A percentile compares a stretch with the other conserved stretches of the same genome.
phyloP scores from a whole-genome alignment of 345 rosid species.

The Salix koriyanagi region DNA sequence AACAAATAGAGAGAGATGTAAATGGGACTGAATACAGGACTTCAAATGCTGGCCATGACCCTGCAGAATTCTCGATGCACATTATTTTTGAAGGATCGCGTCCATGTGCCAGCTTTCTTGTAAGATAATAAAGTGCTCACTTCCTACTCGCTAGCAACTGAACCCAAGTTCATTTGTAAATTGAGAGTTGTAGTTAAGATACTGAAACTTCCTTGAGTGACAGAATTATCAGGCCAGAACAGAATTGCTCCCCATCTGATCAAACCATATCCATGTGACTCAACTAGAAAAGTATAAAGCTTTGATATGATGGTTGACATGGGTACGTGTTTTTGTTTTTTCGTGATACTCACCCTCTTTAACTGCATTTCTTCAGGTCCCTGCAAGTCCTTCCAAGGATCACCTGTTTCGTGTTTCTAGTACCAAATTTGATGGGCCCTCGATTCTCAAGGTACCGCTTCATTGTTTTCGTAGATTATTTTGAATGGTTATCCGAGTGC shows the following conservation, averaged over 20 bases:
- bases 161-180: neutral
- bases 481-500: neutral
- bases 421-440: slow-evolving; percentile 38
- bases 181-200: neutral
- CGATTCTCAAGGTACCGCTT: slow-evolving; percentile 34
- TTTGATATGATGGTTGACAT: neutral
- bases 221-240: neutral
- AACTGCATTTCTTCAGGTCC: slow-evolving; percentile 26
- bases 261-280: neutral
- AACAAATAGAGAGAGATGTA: neutral
- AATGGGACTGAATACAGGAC: neutral
- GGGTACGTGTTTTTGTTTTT: neutral
- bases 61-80: neutral
- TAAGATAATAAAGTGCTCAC: neutral
- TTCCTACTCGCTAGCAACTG: neutral
- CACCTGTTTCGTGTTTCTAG: slow-evolving; percentile 16
- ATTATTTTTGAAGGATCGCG: neutral
- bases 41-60: neutral
- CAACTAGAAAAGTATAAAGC: neutral
- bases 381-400: slow-evolving; percentile 21
- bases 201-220: neutral
- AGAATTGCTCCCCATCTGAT: neutral
- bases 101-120: neutral
- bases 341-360: neutral
- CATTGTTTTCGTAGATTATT: slow-evolving; percentile 4